Conservation (phyloP, 2,329 filamentous ascomycete species). For the Zymoseptoria pseudotritici region DNA sequence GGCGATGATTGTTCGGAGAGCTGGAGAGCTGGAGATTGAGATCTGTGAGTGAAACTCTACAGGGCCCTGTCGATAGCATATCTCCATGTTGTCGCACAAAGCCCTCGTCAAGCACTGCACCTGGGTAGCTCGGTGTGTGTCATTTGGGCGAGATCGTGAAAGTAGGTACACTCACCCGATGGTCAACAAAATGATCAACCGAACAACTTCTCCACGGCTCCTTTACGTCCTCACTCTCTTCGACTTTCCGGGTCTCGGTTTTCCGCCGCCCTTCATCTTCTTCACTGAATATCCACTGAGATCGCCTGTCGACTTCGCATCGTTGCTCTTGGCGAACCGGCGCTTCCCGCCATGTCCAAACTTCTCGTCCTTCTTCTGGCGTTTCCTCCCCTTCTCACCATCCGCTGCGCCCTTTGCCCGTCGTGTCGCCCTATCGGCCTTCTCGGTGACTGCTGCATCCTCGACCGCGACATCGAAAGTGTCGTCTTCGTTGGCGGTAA, state of each 20-base stretch:
- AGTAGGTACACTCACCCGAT: too few species aligned
- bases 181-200: too few species aligned
- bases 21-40: too few species aligned
- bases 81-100: too few species aligned
- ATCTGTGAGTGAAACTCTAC: too few species aligned
- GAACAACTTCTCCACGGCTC: not conserved
- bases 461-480: slow-evolving; percentile 89
- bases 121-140: too few species aligned
- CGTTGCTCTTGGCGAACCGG: slow-evolving; percentile 79
- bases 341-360: slow-evolving; percentile 85
- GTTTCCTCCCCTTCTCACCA: slow-evolving; percentile 54
- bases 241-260: slow-evolving; percentile 35
- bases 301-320: slow-evolving; percentile 75
- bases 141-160: too few species aligned
- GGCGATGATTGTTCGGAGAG: too few species aligned
- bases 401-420: slow-evolving; percentile 28
- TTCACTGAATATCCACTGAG: slow-evolving; percentile 70
- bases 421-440: slow-evolving; percentile 35
- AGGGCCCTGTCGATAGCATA: too few species aligned
- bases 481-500: slow-evolving; percentile 67
- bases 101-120: too few species aligned
- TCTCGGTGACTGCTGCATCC: slow-evolving; percentile 48
- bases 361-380: slow-evolving; percentile 89
- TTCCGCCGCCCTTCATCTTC: slow-evolving; percentile 67
- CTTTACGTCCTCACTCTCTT: slow-evolving; percentile 27